Evolutionary conservation across 129 eudicot species (phyloP), one percentile per base, ranked within the genome.

Genomic region (Chrysanthemum lavandulifolium): DNA sequence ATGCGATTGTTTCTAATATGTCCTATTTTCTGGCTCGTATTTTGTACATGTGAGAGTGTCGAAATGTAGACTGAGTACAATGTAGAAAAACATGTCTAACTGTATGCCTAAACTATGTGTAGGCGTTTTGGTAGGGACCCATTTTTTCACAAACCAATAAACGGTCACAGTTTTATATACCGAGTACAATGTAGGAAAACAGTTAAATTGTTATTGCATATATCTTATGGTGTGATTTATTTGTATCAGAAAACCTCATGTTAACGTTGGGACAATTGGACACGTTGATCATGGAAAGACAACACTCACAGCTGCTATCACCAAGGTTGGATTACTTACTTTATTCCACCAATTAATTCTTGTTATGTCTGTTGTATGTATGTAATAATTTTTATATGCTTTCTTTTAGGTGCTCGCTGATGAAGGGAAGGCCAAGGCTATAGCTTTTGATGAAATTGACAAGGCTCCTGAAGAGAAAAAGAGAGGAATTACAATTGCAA

Each of bases 241-340:
- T 71, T 50, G 25, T 61, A 31, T 59, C 89, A 94, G 98, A 71
- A 94, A 94, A 61, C 97, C 97, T 56, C 97, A 90, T 33, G 97
- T 94, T 23, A 94, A 94, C 76, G 96, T 94, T n/a, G 98, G 98
- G 64, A 94, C 98, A 49, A 90, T 94, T 80, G 97, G 98, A 49
- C 98, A 94, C 54, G 98, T 94, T 90, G 98, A 94, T 81, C 98
- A 94, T 79, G 98, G 98, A 63, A 94, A 94, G 81, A 90, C 98
- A 18, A 94, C 98, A 33, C 78, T 94, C 62, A 94, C 98, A 1
- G 98, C 98, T 18, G 97, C 97, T 61, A 94, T 94, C 25, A 94
- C 98, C 25, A 94, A 80, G 96, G 98, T 94, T 69, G 15, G 68
- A 59, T 13, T 67, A 2, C 0, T 73, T 59, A 2, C 0, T 73